phyloP scores from a whole-genome alignment of 371 early-diverging fungal species.

The Fennellomyces sp. region DNA sequence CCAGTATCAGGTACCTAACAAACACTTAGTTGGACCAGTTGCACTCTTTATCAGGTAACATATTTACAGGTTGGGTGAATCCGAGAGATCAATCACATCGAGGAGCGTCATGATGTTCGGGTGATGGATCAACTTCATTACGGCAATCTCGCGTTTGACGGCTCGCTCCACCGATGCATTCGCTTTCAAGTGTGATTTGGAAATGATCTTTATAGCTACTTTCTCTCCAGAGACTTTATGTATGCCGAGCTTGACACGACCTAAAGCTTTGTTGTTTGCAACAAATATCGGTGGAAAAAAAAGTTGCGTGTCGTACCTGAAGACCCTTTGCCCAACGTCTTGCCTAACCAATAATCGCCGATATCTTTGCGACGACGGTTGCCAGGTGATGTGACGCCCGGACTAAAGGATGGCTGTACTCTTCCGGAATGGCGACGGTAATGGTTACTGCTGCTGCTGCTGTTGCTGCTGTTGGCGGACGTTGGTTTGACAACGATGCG shows the following conservation, averaged over 20 bases:
- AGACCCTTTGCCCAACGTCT: conserved; percentile 82
- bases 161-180: conserved; percentile 72
- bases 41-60: background rate
- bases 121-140: conserved; percentile 93
- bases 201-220: conserved; percentile 92
- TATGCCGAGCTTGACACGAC: conserved; percentile 78
- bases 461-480: no score
- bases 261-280: conserved; percentile 31
- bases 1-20: conserved; percentile 89
- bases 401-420: conserved; percentile 15
- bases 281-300: background rate
- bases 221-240: conserved; percentile 76
- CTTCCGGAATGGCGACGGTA: conserved; percentile 7
- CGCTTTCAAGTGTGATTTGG: conserved; percentile 64
- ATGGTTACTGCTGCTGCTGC: conserved; percentile 12
- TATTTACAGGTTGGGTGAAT: conserved; percentile 72
- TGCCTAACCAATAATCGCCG: conserved; percentile 80
- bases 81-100: conserved; percentile 82
- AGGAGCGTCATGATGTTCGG: conserved; percentile 88
- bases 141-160: conserved; percentile 91
- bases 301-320: conserved; percentile 64
- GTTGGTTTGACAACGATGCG: conserved; percentile 20
- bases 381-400: conserved; percentile 31
- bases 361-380: conserved; percentile 58
- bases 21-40: no score